phyloP scores from a whole-genome alignment of 345 rosid genomes.

The Diplotaxis tenuifolia region DNA sequence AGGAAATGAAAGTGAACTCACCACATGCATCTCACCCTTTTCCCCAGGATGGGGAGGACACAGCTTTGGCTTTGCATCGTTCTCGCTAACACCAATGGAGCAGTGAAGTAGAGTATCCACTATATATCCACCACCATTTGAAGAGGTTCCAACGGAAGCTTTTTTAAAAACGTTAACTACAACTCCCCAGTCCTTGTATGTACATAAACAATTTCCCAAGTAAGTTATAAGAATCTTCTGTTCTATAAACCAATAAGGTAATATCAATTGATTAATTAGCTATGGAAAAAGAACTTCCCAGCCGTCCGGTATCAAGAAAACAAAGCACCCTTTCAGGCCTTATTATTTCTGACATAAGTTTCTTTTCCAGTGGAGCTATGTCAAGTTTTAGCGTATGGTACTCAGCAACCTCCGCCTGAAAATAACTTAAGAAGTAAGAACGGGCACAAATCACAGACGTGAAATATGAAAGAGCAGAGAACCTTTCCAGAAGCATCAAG shows the following conservation, averaged over 20 bases:
- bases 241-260: too few species aligned
- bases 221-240: slow-evolving; percentile 21
- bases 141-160: slow-evolving; percentile 52
- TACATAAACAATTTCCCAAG: slow-evolving; percentile 28
- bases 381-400: slow-evolving; percentile 87
- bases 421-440: too few species aligned
- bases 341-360: too few species aligned
- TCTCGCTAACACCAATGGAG: slow-evolving; percentile 77
- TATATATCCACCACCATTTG: too few species aligned
- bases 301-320: slow-evolving; percentile 87
- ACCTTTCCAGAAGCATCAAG: slow-evolving; percentile 96
- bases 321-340: too few species aligned
- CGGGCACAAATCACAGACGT: slow-evolving; percentile 9
- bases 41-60: slow-evolving; percentile 89
- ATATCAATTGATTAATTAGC: slow-evolving; percentile 2
- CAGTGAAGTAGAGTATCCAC: slow-evolving; percentile 95
- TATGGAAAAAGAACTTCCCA: slow-evolving; percentile 52
- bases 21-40: slow-evolving; percentile 98
- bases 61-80: too few species aligned
- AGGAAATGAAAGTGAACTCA: too few species aligned
- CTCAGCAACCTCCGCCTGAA: too few species aligned
- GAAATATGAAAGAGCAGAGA: slow-evolving; percentile 13
- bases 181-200: slow-evolving; percentile 99
- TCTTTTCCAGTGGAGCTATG: too few species aligned
- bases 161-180: slow-evolving; percentile 90